Base-by-base conservation (phyloP, 176 grass and related monocot species). In the Lolium multiflorum region DNA sequence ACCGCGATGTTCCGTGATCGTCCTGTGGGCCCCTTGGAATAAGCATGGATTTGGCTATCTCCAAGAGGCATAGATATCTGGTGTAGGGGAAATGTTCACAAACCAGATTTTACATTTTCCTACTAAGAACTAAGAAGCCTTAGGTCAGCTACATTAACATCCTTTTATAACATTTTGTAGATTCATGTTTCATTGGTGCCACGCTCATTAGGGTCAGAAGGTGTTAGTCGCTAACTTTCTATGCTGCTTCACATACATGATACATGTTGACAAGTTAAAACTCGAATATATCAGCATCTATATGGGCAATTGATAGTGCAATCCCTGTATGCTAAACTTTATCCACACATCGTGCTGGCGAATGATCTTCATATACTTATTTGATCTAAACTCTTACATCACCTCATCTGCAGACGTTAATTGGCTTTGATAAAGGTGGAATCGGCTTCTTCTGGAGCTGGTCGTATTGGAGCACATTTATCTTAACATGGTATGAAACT, bases 401-500 rank as follows among this genome's bases (percentile, higher is more conserved):
- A 54, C 73, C 62, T 85, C 39, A 15, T 49, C 37, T 92, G 85
- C 92, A 99, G 97, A 94, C 97, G 83, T 91, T 99, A 79, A 82
- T 76, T 77, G 79, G 77, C 77, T 88, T 71, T 79, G 90, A 94
- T 11, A 96, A 94, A 79, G 90, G 90, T 77, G 97, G 89, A 77
- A 94, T 99, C 82, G 94, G 93, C 39, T 96, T 99, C 83, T 99
- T 99, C 79, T 99, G 97, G 97, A 94, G 97, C 67, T 96, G 94
- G 90, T 99, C 97, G 15, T 99, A 99, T 89, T 99, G 97, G 97
- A 99, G 97, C 76, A 99, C 97, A 82, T 99, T 99, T 90, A 89
- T 99, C 84, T 89, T 99, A 80, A 99, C 97, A 88, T 99, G 97
- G 97, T 99, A 94, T 47, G 26, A 20, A 55, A 41, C 4, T 71